phyloP scores from a whole-genome alignment of 352 stramenopile genomes.

The Phytophthora foliorum region DNA sequence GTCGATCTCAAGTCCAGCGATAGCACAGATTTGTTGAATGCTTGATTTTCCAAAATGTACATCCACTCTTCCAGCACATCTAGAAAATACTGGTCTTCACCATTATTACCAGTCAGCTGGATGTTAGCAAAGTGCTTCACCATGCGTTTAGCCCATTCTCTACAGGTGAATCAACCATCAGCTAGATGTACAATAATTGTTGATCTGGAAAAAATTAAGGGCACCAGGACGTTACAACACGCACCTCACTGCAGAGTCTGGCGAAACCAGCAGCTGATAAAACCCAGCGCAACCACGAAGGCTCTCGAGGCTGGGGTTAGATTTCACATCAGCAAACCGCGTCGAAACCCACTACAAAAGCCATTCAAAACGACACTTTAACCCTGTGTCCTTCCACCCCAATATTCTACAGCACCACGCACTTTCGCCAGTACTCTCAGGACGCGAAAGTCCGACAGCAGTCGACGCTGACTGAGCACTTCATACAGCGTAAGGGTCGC shows the following conservation, averaged over 20 bases:
- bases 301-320: slow-evolving; percentile 51
- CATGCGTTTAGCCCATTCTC: slow-evolving; percentile 70
- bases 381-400: not conserved
- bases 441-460: slow-evolving; percentile 87
- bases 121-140: slow-evolving; percentile 69
- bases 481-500: slow-evolving; percentile 77
- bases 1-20: slow-evolving; percentile 77
- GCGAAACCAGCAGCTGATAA: slow-evolving; percentile 81
- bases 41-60: slow-evolving; percentile 84
- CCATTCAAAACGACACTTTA: slow-evolving; percentile 2
- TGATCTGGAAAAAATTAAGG: not conserved
- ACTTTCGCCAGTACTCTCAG: slow-evolving; percentile 81
- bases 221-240: slow-evolving; percentile 1
- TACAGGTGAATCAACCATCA: slow-evolving; percentile 26
- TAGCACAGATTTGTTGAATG: slow-evolving; percentile 78
- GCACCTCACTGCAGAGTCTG: slow-evolving; percentile 82
- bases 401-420: not conserved
- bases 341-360: slow-evolving; percentile 58
- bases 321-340: slow-evolving; percentile 44
- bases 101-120: slow-evolving; percentile 61
- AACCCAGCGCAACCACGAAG: slow-evolving; percentile 74
- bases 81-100: slow-evolving; percentile 59
- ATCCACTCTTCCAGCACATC: slow-evolving; percentile 90
- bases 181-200: not conserved
- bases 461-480: slow-evolving; percentile 74